Percentiles rank a stretch among this genome's conserved stretches.
phyloP scores from a whole-genome alignment of 139 green algal genomes.

The Coccomyxa sp. region DNA sequence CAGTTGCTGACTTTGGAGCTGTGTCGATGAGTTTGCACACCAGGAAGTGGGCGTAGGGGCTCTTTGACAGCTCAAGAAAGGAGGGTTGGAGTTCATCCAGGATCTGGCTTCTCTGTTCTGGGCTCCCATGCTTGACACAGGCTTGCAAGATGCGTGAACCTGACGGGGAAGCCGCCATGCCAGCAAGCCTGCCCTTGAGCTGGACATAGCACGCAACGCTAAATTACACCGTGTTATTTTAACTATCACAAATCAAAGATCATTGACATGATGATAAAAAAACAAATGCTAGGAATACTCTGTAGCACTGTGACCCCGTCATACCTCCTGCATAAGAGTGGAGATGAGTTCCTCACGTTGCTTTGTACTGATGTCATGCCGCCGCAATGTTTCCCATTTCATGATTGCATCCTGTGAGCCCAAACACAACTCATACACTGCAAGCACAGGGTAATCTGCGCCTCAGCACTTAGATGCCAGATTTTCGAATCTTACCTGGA shows the following conservation, averaged over 20 bases:
- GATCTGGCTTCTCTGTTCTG: constrained; percentile 42
- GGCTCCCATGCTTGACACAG: constrained; percentile 66
- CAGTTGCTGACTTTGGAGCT: constrained; percentile 56
- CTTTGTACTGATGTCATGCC: constrained; percentile 32
- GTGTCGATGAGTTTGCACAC: constrained; percentile 70
- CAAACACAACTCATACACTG: too few relatives aligned
- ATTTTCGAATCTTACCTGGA: too few relatives aligned
- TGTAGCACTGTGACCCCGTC: not conserved
- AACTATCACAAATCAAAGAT: too few relatives aligned
- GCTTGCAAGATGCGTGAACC: constrained; percentile 82
- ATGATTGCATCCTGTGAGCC: constrained; percentile 32
- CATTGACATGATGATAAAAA: too few relatives aligned
- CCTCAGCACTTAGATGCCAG: too few relatives aligned
- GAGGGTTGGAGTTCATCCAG: constrained; percentile 58
- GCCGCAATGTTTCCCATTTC: constrained; percentile 68
- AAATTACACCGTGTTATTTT: too few relatives aligned
- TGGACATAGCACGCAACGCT: constrained; percentile 10
- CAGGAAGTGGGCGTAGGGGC: constrained; percentile 79
- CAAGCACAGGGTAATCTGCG: too few relatives aligned
- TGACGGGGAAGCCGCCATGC: constrained; percentile 70
- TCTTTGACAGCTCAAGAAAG: constrained; percentile 70
- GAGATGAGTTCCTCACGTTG: constrained; percentile 50
- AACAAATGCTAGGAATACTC: too few relatives aligned
- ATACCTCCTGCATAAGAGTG: constrained; percentile 47
- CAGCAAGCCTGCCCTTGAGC: constrained; percentile 52